Percentiles rank a stretch among this genome's conserved stretches.
phyloP scores from a whole-genome alignment of 768 basidiomycete species.

The Tulasnella calospora region DNA sequence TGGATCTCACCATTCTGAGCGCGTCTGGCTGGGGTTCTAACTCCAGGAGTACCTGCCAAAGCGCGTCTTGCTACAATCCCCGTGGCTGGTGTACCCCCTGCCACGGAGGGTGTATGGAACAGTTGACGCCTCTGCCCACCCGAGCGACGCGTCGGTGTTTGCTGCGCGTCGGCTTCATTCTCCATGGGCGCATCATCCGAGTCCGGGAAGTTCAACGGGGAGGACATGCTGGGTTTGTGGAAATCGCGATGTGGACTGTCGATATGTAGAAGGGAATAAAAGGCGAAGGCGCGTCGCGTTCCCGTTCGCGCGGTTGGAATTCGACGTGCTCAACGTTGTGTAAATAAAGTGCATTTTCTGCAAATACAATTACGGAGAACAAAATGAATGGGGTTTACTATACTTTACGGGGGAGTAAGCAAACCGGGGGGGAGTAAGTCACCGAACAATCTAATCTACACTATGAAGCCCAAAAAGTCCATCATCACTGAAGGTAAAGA shows the following conservation, averaged over 20 bases:
- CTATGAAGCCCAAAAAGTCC: not conserved
- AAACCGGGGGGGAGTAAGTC: not conserved
- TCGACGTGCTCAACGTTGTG: not conserved
- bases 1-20: slow-evolving; percentile 2
- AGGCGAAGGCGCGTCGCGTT: not conserved
- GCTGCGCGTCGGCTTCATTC: slow-evolving; percentile 8
- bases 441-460: not conserved
- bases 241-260: not conserved
- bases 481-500: slow-evolving; percentile 11
- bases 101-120: slow-evolving; percentile 21
- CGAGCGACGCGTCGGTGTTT: slow-evolving; percentile 20
- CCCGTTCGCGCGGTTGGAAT: not conserved
- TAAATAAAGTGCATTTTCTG: not conserved
- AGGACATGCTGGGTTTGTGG: slow-evolving; percentile 10
- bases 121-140: not conserved
- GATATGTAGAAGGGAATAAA: not conserved
- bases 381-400: slow-evolving; percentile 5
- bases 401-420: not conserved
- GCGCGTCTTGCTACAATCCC: slow-evolving; percentile 24
- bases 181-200: slow-evolving; percentile 20
- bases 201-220: slow-evolving; percentile 22
- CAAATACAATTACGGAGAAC: slow-evolving; percentile 3
- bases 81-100: slow-evolving; percentile 21
- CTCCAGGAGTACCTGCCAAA: slow-evolving; percentile 17
- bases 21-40: slow-evolving; percentile 13